A percentile compares a stretch with the other conserved stretches of the same genome.
These are phyloP conservation scores for Cutaneotrichosporon curvatum DNA, from an alignment of 1,284 basidiomycete species.

Conservation along the genomic window DNA sequence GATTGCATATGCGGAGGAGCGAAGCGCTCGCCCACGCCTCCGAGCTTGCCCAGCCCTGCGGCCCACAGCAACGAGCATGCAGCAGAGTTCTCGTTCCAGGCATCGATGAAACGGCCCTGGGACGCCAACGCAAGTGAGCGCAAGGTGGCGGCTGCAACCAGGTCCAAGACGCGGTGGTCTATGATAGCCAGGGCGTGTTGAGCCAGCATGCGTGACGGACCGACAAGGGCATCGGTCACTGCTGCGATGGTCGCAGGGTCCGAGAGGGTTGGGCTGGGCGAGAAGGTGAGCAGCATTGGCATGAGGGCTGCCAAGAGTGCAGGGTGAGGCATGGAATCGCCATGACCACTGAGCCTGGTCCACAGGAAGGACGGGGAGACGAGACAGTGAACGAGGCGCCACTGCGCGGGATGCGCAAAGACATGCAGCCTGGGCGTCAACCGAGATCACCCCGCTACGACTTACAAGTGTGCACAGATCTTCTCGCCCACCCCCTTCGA, in stretches of 20 bases:
- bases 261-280: conserved; percentile 9
- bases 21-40: conserved; percentile 24
- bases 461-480: conserved; percentile 38
- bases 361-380: conserved; percentile 23
- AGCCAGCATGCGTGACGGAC: conserved; percentile 19
- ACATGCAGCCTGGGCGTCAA: conserved; percentile 21
- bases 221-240: conserved; percentile 5
- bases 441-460: not conserved
- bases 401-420: conserved; percentile 16
- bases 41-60: conserved; percentile 31
- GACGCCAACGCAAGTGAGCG: conserved; percentile 20
- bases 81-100: conserved; percentile 28
- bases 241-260: conserved; percentile 1
- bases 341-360: conserved; percentile 19
- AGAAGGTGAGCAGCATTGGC: conserved; percentile 19
- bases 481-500: conserved; percentile 31
- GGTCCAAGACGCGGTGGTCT: conserved; percentile 33
- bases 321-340: conserved; percentile 27
- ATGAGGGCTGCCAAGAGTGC: conserved; percentile 29
- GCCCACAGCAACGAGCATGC: conserved; percentile 23
- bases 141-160: conserved; percentile 26
- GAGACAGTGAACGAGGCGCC: conserved; percentile 15
- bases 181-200: conserved; percentile 22
- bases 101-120: conserved; percentile 33
- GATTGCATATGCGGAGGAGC: conserved; percentile 1